Evolutionary conservation across 2,329 filamentous ascomycete genomes (phyloP), one percentile per base, ranked within the genome.

Genomic region (Westerdykella aurantiaca): DNA sequence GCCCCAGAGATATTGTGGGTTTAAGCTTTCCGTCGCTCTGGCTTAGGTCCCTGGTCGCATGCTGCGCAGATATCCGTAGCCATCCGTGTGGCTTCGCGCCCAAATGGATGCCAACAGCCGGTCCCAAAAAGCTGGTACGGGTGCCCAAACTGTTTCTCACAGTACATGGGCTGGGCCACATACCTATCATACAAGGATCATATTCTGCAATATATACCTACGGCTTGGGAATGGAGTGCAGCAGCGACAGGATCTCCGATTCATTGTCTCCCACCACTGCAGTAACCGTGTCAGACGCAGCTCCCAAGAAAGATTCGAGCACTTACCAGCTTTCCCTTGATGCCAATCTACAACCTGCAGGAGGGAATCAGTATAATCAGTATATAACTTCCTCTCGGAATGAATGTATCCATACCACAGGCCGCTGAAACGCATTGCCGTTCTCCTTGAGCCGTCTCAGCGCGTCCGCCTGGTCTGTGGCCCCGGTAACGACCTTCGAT

Each of bases 211-310:
- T 29, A 29, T 12, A 29, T 29, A 12, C 25, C 25, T 29, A 29
- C 25, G 25, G 25, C 11, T 74, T 69, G 9, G 75, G 71, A 43
- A 81, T 66, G 45, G 79, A 73, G 46, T 81, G 79, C 41, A 96
- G 69, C 69, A 95, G 76, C 69, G 85, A 88, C 62, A 95, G 69
- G 48, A 97, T 96, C 72, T 91, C 86, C 13, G 88, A 95, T 72
- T 95, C 84, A 52, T 86, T 83, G 40, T 86, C 87, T 16, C 88
- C 87, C 21, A 80, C 73, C 9, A 82, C 79, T 78, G 50, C 21
- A 21, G 16, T 10, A 4, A 44, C 56, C 45, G 56, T 50, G 34
- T 34, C 21, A 14, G 29, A 41, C 34, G 13, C 6, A 25, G 37
- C 25, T 22, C 17, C 22, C 13, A 34, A 10, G 40, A 35, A 18